Evolutionary conservation across 2,329 filamentous ascomycete species (phyloP), one percentile per base, ranked within the genome.

Genomic region (Penicillium rolfsii): DNA sequence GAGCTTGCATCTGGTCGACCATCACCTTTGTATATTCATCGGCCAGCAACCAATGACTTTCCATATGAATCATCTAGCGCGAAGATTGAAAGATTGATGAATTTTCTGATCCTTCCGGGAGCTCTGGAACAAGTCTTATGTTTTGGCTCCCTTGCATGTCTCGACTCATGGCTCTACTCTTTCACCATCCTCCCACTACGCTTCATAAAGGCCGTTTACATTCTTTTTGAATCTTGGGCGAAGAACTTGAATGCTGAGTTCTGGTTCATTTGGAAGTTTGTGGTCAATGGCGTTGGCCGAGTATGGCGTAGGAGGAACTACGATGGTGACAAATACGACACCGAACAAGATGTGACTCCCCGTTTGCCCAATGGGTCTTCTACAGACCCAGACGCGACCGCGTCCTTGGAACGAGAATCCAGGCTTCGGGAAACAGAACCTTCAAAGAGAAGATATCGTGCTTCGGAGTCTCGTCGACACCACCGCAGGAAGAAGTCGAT

Each of bases 91-190:
- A 88, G 96, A 41, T 82, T 99, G 12, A 85, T 91, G 66, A 98
- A 98, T 73, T 96, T 97, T 62, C 78, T 99, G 5, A 81, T 93
- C 28, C 80, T 99, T 3, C 93, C 94, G 0, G 85, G 87, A 0
- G 91, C 90, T 62, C 83, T 99, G 5, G 95, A 99, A 77, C 85
- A 89, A 49, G 89, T 93, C 0, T 84, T 99, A 5, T 87, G 88
- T 61, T 98, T 99, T 77, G 95, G 95, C 6, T 89, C 91, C 0
- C 78, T 98, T 36, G 93, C 94, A 6, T 99, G 95, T 77, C 82
- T 99, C 5, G 95, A 99, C 74, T 91, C 94, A 1, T 99, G 94
- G 93, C 85, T 99, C 1, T 95, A 97, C 78, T 96, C 92, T 0
- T 96, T 99, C 70, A 99, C 95, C 0, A 97, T 99, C 48, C 81